Conservation (phyloP, 768 basidiomycete species). For the Lyophyllum shimeji region DNA sequence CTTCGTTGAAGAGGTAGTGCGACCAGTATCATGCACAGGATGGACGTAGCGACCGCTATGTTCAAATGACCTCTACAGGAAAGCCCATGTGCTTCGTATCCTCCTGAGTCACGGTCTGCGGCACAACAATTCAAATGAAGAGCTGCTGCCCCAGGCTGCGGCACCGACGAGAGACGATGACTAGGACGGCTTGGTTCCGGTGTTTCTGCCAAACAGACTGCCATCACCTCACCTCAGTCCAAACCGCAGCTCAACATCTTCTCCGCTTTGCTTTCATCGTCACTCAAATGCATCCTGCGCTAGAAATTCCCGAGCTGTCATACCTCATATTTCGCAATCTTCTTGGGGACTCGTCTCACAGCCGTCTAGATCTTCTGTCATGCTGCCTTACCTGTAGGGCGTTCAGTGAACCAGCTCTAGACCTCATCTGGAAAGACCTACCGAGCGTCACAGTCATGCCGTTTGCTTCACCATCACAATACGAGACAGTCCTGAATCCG, state of each 20-base stretch:
- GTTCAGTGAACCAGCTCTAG: slow-evolving; percentile 10
- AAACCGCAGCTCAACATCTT: neutral
- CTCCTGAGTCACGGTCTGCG: no score
- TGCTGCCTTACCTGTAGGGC: slow-evolving; percentile 8
- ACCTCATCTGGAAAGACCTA: slow-evolving; percentile 5
- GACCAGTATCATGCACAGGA: no score
- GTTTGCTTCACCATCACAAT: neutral
- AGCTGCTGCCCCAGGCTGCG: no score
- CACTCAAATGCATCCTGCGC: slow-evolving; percentile 7
- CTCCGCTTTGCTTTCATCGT: neutral
- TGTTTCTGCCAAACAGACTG: neutral
- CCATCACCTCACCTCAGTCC: neutral
- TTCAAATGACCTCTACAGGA: no score
- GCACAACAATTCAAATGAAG: no score
- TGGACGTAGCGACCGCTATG: no score
- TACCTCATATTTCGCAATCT: slow-evolving; percentile 2
- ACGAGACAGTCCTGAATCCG: neutral
- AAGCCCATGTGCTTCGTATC: no score
- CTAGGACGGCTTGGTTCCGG: neutral
- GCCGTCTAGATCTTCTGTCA: slow-evolving; percentile 1
- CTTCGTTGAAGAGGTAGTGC: no score
- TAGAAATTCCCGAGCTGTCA: slow-evolving; percentile 4
- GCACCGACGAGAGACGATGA: neutral
- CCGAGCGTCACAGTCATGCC: slow-evolving; percentile 2
- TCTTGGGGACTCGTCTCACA: neutral